Conservation (phyloP, 2,329 filamentous ascomycete species). For the Tolypocladium endophyticum region DNA sequence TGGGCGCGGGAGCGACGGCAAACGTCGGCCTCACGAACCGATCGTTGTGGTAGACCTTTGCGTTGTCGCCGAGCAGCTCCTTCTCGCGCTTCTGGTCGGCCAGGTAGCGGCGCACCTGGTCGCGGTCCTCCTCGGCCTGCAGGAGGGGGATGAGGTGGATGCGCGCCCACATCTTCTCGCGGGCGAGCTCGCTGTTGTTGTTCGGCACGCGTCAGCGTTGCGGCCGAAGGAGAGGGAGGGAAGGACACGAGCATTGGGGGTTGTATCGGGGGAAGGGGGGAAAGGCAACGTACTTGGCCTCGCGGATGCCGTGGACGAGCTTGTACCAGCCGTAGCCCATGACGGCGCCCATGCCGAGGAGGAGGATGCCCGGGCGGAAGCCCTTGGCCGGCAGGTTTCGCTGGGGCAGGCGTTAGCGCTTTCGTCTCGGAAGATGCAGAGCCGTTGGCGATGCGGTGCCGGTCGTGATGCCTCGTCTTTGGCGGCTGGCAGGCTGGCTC, state of each 20-base stretch:
- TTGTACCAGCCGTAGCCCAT: conserved; percentile 91
- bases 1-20: conserved; percentile 56
- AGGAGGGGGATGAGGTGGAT: conserved; percentile 90
- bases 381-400: conserved; percentile 87
- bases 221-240: too few relatives aligned
- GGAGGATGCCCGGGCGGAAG: conserved; percentile 72
- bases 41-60: conserved; percentile 79
- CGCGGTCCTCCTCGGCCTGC: conserved; percentile 93
- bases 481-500: neutral
- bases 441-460: neutral
- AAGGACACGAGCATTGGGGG: too few relatives aligned
- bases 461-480: neutral
- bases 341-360: conserved; percentile 64
- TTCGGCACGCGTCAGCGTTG: neutral
- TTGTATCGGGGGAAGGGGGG: neutral
- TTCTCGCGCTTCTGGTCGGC: conserved; percentile 87
- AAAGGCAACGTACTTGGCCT: conserved; percentile 67
- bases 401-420: conserved; percentile 29
- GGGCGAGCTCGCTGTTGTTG: conserved; percentile 65
- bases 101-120: conserved; percentile 77
- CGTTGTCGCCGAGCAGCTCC: conserved; percentile 75
- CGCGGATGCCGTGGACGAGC: conserved; percentile 69
- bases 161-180: conserved; percentile 97
- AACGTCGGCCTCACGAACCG: conserved; percentile 80
- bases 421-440: neutral